phyloP scores from a whole-genome alignment of 768 basidiomycete genomes.

The Cystoderma amianthinum region DNA sequence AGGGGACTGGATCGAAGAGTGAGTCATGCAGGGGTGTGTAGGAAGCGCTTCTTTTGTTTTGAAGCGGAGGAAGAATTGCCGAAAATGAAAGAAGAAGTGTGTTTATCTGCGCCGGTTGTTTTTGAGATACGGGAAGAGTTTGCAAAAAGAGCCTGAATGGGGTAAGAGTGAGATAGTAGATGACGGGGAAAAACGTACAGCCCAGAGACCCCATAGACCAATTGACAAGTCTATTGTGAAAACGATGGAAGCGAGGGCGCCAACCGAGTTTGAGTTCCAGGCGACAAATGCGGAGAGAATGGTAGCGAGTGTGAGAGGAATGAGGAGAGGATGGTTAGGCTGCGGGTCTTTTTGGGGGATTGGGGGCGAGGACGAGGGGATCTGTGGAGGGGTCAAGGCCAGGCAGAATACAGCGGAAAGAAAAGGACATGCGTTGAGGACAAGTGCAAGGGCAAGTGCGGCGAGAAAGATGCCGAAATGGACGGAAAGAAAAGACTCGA shows the following conservation, averaged over 20 bases:
- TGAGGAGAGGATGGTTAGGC: conserved; percentile 53
- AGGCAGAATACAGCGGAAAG: conserved; percentile 3
- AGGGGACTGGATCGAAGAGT: neutral
- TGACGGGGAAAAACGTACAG: conserved; percentile 28
- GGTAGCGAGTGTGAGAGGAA: conserved; percentile 49
- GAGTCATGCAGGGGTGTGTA: neutral
- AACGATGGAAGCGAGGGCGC: conserved; percentile 46
- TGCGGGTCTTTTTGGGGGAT: conserved; percentile 16
- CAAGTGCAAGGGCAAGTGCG: conserved; percentile 44
- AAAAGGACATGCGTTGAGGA: conserved; percentile 45
- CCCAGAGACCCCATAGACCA: conserved; percentile 67
- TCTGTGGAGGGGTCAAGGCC: conserved; percentile 17
- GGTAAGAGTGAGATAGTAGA: conserved; percentile 1
- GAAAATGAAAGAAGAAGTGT: conserved; percentile 74
- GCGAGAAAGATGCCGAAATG: conserved; percentile 59
- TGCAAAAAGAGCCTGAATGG: conserved; percentile 51
- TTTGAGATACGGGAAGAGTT: conserved; percentile 49
- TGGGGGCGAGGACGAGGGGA: conserved; percentile 38
- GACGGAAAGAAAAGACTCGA: conserved; percentile 65
- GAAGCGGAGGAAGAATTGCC: conserved; percentile 67
- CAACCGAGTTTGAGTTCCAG: conserved; percentile 55
- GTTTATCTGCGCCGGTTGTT: conserved; percentile 78
- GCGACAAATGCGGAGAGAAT: conserved; percentile 53
- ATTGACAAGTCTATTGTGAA: conserved; percentile 47
- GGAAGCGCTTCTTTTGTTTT: conserved; percentile 38